phyloP scores from a whole-genome alignment of 2,329 filamentous ascomycete species.

The Chaetomium strumarium region DNA sequence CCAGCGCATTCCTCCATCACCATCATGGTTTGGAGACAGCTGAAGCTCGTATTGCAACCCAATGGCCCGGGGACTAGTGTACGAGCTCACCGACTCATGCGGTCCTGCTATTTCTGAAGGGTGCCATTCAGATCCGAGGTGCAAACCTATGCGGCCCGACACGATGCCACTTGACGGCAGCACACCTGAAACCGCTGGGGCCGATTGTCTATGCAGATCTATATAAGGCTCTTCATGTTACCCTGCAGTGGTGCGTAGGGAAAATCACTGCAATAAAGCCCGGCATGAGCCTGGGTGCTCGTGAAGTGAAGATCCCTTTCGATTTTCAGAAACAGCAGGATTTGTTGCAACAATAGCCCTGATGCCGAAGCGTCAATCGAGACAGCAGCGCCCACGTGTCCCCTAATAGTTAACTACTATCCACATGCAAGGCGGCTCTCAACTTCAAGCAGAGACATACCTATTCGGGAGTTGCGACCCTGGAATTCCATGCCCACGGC shows the following conservation, averaged over 20 bases:
- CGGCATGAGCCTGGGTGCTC: background rate
- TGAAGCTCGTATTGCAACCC: constrained; percentile 9
- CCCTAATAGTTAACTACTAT: too few species aligned
- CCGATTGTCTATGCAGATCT: constrained; percentile 9
- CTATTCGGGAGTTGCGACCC: too few species aligned
- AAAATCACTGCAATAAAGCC: background rate
- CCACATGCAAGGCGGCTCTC: too few species aligned
- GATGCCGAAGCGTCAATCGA: too few species aligned
- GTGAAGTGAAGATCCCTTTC: too few species aligned
- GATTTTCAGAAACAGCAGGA: too few species aligned
- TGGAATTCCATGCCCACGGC: too few species aligned
- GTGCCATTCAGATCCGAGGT: background rate
- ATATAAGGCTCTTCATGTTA: background rate
- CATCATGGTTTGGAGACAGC: background rate
- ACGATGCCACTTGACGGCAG: constrained; percentile 8
- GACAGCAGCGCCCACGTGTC: too few species aligned
- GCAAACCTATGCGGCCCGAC: background rate
- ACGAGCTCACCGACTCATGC: background rate
- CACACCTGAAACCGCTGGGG: constrained; percentile 15
- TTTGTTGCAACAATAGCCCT: too few species aligned
- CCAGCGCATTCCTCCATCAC: background rate
- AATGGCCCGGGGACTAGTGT: background rate
- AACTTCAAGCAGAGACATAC: too few species aligned
- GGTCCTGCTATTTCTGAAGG: background rate
- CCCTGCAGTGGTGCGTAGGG: too few species aligned